Percentiles rank a stretch among this genome's conserved stretches.
phyloP scores from a whole-genome alignment of 2,329 filamentous ascomycete species.

The Ophiostoma novo-ulmi region DNA sequence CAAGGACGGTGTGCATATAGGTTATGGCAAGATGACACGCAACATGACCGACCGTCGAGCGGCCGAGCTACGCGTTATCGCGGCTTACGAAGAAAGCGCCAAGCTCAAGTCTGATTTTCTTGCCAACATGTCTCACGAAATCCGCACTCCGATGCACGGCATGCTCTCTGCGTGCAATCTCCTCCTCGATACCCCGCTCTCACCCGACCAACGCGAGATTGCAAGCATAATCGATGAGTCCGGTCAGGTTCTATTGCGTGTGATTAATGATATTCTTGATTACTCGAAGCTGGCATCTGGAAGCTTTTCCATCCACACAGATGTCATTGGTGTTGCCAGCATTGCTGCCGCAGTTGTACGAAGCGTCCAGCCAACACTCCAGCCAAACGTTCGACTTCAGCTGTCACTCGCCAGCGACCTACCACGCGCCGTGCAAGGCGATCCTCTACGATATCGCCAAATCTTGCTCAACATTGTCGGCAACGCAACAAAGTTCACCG shows the following conservation, averaged over 20 bases:
- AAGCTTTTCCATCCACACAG: conserved; percentile 52
- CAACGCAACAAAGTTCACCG: conserved; percentile 60
- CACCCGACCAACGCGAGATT: conserved; percentile 51
- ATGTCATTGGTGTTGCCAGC: conserved; percentile 45
- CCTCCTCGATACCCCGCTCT: conserved; percentile 50
- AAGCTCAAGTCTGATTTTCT: conserved; percentile 58
- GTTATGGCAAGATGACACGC: conserved; percentile 55
- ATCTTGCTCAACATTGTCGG: conserved; percentile 57
- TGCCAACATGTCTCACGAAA: conserved; percentile 60
- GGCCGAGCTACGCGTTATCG: conserved; percentile 50
- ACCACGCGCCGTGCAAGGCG: conserved; percentile 48
- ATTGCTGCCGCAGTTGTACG: conserved; percentile 47
- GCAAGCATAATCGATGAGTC: conserved; percentile 56
- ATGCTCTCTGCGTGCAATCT: conserved; percentile 56
- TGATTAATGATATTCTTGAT: conserved; percentile 64
- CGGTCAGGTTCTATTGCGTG: conserved; percentile 52
- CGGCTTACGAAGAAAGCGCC: conserved; percentile 58
- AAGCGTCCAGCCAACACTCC: conserved; percentile 44
- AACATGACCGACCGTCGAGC: conserved; percentile 53
- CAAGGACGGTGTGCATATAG: conserved; percentile 47
- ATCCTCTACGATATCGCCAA: conserved; percentile 56
- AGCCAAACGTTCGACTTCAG: conserved; percentile 44
- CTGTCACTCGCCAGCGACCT: conserved; percentile 43
- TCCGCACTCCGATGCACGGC: conserved; percentile 60
- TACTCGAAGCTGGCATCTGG: conserved; percentile 59